Conservation (phyloP, 257 asterid genomes). For the Handroanthus guayacan region DNA sequence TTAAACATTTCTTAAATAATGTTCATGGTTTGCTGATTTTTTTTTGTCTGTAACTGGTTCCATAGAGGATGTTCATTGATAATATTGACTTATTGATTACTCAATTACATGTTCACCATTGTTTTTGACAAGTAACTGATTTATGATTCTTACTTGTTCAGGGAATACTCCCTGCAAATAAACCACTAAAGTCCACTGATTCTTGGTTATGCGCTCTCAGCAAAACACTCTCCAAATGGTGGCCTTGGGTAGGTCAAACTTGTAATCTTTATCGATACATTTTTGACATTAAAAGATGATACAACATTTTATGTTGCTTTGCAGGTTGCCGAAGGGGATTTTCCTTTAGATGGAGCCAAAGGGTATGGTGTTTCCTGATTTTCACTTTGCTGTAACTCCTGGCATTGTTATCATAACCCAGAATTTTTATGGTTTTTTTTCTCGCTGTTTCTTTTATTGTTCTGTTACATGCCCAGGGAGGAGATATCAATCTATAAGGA, state of each 20-base stretch:
- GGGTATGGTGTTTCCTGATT: constrained; percentile 59
- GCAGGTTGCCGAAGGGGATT: constrained; percentile 86
- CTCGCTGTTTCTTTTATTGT: constrained; percentile 10
- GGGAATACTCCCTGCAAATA: constrained; percentile 67
- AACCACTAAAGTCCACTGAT: constrained; percentile 54
- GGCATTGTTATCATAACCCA: constrained; percentile 15
- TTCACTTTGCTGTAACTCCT: constrained; percentile 27
- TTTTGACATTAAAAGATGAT: constrained; percentile 28
- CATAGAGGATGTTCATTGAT: background rate
- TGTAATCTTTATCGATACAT: constrained; percentile 19
- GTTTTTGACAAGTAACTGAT: constrained; percentile 22
- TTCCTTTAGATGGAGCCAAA: constrained; percentile 72
- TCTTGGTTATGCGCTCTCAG: constrained; percentile 68
- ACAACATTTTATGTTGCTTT: constrained; percentile 37
- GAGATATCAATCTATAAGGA: constrained; percentile 73
- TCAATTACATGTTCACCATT: constrained; percentile 1
- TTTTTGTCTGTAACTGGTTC: constrained; percentile 10
- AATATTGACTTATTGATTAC: background rate
- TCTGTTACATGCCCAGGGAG: constrained; percentile 57
- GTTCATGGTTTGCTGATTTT: background rate
- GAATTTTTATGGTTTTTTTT: background rate
- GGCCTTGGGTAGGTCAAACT: constrained; percentile 86
- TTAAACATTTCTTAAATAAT: background rate
- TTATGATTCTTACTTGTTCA: constrained; percentile 39
- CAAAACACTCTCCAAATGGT: constrained; percentile 70